phyloP scores from a whole-genome alignment of 1,284 basidiomycete genomes.

The Marasmius fiardii region DNA sequence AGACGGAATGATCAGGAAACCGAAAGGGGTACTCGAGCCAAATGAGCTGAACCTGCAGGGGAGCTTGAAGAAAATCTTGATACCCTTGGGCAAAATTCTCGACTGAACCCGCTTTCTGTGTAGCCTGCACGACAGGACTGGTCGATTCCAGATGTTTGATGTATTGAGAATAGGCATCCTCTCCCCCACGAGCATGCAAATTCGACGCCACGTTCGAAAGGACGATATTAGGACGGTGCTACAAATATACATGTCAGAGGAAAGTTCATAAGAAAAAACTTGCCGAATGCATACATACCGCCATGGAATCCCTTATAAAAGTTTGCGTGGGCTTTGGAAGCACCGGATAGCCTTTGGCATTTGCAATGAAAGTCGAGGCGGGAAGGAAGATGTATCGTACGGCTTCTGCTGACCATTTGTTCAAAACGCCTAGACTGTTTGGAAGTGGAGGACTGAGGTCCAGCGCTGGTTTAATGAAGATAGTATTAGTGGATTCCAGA shows the following conservation, averaged over 20 bases:
- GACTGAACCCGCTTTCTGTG: slow-evolving; percentile 63
- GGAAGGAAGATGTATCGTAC: slow-evolving; percentile 88
- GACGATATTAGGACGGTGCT: slow-evolving; percentile 84
- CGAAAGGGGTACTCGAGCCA: slow-evolving; percentile 5
- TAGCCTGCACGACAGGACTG: slow-evolving; percentile 58
- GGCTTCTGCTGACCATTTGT: slow-evolving; percentile 92
- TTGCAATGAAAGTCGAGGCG: slow-evolving; percentile 89
- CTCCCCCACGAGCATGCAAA: slow-evolving; percentile 77
- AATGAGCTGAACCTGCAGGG: slow-evolving; percentile 64
- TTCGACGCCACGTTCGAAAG: slow-evolving; percentile 65
- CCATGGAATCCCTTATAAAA: slow-evolving; percentile 86
- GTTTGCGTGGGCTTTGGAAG: slow-evolving; percentile 88
- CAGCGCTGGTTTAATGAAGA: slow-evolving; percentile 53
- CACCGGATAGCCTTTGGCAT: slow-evolving; percentile 96
- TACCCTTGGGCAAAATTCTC: slow-evolving; percentile 92
- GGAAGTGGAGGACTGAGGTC: slow-evolving; percentile 89
- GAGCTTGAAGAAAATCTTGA: slow-evolving; percentile 94
- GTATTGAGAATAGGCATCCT: slow-evolving; percentile 89
- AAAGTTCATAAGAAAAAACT: slow-evolving; percentile 7
- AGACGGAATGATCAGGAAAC: slow-evolving; percentile 10
- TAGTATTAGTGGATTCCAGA: slow-evolving; percentile 11
- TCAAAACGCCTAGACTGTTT: slow-evolving; percentile 64
- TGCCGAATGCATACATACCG: slow-evolving; percentile 64
- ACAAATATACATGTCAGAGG: slow-evolving; percentile 11
- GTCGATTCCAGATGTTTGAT: slow-evolving; percentile 80